These are phyloP conservation scores for Anastatica hierochuntica DNA, from an alignment of 345 rosid species.

Conservation along the genomic window DNA sequence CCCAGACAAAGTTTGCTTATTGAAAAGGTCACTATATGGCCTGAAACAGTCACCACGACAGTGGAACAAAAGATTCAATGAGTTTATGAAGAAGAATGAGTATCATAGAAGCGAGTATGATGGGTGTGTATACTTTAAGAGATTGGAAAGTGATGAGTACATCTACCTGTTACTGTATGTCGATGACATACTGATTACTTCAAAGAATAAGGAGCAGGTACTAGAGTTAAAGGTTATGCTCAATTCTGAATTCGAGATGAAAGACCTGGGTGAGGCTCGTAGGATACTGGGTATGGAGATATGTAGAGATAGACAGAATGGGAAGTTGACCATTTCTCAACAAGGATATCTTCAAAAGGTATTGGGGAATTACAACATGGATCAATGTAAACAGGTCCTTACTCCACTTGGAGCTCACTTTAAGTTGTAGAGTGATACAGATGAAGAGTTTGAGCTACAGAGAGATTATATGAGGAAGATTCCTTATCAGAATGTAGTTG, in stretches of 20 bases:
- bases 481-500: neutral
- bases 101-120: neutral
- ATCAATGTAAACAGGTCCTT: rapidly evolving
- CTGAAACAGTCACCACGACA: too few species aligned
- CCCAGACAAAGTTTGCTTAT: too few species aligned
- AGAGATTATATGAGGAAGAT: neutral
- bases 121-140: neutral
- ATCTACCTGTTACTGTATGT: too few species aligned
- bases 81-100: neutral
- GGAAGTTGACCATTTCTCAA: neutral
- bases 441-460: neutral
- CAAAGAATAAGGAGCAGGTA: too few species aligned
- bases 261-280: neutral
- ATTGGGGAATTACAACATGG: neutral
- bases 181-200: too few species aligned
- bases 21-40: too few species aligned
- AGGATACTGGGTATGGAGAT: neutral
- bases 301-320: neutral
- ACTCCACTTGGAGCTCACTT: neutral
- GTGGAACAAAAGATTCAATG: neutral
- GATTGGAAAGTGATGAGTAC: too few species aligned
- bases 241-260: too few species aligned
- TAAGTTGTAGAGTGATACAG: neutral
- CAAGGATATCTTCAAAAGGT: neutral
- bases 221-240: too few species aligned